phyloP scores from a whole-genome alignment of 2,329 filamentous ascomycete species.

The Diaporthe destruens region DNA sequence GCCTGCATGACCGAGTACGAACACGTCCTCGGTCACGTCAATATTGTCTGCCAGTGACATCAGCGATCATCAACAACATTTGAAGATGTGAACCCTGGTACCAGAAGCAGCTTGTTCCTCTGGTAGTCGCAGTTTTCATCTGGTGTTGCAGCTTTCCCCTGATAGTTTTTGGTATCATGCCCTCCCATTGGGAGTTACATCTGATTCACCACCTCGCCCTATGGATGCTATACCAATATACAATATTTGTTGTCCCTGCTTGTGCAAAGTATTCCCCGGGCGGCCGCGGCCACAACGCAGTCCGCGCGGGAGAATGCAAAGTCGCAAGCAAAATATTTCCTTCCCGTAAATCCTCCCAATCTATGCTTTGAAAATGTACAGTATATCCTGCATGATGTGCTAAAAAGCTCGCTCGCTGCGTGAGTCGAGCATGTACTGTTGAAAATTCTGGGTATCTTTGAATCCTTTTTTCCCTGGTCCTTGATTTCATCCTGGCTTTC shows the following conservation, averaged over 20 bases:
- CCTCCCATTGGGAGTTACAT: neutral
- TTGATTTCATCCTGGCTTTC: slow-evolving; percentile 8
- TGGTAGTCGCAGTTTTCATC: neutral
- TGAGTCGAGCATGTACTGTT: slow-evolving; percentile 10
- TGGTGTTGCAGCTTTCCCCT: no score
- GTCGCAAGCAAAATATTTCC: neutral
- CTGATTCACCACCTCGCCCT: slow-evolving; percentile 2
- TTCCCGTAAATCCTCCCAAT: slow-evolving; percentile 16
- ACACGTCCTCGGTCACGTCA: no score
- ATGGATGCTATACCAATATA: neutral
- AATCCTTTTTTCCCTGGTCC: slow-evolving; percentile 18
- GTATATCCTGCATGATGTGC: slow-evolving; percentile 34
- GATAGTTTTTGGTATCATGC: neutral
- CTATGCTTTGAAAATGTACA: slow-evolving; percentile 34
- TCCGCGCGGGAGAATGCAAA: neutral
- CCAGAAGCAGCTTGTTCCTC: neutral
- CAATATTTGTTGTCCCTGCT: slow-evolving; percentile 4
- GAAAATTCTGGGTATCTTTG: slow-evolving; percentile 35
- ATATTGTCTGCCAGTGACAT: neutral
- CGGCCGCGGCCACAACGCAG: neutral
- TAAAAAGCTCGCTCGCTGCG: slow-evolving; percentile 33
- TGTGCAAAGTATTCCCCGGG: neutral
- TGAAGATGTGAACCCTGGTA: no score
- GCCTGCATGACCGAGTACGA: neutral
- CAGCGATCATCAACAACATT: no score